These are phyloP conservation scores for Podila epicladia DNA, from an alignment of 192 early-diverging fungal species.

Conservation along the genomic window DNA sequence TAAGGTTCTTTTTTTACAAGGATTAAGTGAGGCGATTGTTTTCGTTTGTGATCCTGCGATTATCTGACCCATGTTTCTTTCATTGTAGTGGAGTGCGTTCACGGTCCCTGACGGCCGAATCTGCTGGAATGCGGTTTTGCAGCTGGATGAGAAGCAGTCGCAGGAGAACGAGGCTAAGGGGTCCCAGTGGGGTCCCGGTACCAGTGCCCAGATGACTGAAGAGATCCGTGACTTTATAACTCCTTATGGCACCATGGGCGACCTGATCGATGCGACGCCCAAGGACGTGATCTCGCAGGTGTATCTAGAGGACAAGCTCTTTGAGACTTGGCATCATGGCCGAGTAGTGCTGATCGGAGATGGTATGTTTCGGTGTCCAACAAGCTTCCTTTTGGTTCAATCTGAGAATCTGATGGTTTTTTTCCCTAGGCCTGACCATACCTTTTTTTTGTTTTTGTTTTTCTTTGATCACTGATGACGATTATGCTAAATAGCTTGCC, in stretches of 20 bases:
- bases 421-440: too few relatives aligned
- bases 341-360: conserved; percentile 27
- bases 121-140: conserved; percentile 12
- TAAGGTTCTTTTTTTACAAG: not conserved
- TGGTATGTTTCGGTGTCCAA: not conserved
- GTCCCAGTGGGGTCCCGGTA: conserved; percentile 26
- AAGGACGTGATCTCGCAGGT: conserved; percentile 29
- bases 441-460: not conserved
- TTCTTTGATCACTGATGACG: not conserved
- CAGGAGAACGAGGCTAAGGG: conserved; percentile 9
- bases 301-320: conserved; percentile 32
- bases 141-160: conserved; percentile 8
- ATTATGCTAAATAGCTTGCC: conserved; percentile 3
- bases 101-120: conserved; percentile 14
- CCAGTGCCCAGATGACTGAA: conserved; percentile 13
- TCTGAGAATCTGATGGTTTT: too few relatives aligned
- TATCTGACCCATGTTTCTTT: not conserved
- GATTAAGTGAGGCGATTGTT: not conserved
- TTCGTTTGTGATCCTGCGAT: not conserved
- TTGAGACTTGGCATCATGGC: conserved; percentile 34
- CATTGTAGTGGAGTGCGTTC: conserved; percentile 19
- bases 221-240: conserved; percentile 2
- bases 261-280: conserved; percentile 19
- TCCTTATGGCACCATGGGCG: conserved; percentile 22
- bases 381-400: not conserved